A percentile compares a stretch with the other conserved stretches of the same genome.
Evolutionary conservation across 352 stramenopile genomes (phyloP).

Genomic region (Globisporangium iwayamae): DNA sequence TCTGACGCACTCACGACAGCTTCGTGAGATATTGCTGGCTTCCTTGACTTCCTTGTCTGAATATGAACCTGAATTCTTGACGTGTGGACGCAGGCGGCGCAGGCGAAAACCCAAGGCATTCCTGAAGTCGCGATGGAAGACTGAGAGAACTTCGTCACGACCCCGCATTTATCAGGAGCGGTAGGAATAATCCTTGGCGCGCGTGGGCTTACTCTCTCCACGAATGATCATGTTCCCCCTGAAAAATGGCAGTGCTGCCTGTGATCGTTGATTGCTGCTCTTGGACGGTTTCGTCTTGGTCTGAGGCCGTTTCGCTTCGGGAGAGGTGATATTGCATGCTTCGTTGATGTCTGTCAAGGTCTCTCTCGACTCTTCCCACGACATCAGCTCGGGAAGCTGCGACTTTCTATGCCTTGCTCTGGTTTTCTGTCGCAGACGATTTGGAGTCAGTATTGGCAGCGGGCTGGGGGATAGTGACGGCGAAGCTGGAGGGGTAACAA

Average conservation of each 20-base stretch:
- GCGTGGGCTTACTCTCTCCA: conserved; percentile 37
- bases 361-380: conserved; percentile 11
- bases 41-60: no score
- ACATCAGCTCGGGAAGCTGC: conserved; percentile 2
- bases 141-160: neutral
- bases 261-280: conserved; percentile 24
- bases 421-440: conserved; percentile 19
- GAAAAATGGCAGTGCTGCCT: conserved; percentile 58
- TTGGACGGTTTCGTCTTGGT: conserved; percentile 6
- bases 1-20: neutral
- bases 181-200: conserved; percentile 39
- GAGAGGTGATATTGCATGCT: conserved; percentile 8
- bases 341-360: conserved; percentile 14
- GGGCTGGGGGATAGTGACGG: neutral
- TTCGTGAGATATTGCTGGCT: no score
- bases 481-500: neutral
- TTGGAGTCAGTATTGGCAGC: conserved; percentile 8
- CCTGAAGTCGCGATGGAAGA: conserved; percentile 14
- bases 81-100: conserved; percentile 20
- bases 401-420: conserved; percentile 9
- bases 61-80: neutral
- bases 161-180: conserved; percentile 17
- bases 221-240: conserved; percentile 60
- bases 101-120: conserved; percentile 2
- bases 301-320: conserved; percentile 9